Base-by-base conservation (phyloP, 352 stramenopile genomes). In the Pythium sukuiense region DNA sequence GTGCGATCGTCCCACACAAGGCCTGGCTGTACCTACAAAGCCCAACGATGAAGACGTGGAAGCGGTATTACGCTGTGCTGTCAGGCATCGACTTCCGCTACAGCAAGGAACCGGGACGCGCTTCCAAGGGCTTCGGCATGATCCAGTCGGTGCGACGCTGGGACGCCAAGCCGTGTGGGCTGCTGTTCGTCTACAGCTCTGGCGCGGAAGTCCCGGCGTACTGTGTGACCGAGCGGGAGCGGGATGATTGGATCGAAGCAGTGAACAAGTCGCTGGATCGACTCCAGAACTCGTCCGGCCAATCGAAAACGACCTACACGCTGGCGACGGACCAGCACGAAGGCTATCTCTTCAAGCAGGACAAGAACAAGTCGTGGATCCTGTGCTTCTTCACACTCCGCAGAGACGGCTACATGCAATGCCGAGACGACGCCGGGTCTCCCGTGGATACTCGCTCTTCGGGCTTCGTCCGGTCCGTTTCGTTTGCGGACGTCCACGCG, bases 41-140 rank as follows among this genome's bases (percentile, higher is more conserved):
- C 65, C 71, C 70, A n/a, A 81, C 79, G 13, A 79, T 92, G 32
- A 85, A 78, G 58, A 54, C 68, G 59, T 94, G 85, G 85, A 92
- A 91, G 59, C 76, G 76, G 11, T 87, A 88, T 54, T 90, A 85
- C 54, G 85, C 82, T 0, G 80, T 89, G 50, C 68, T 92, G 2
- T 89, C 85, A 0, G 85, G 85, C 0, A 62, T 83, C 3, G 83
- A 94, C 43, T 92, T 94, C 55, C 86, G 87, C 63, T 92, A 87
- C 78, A 85, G 79, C 61, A 79, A 84, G 29, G 83, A 77, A 1
- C 72, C 73, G 1, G 85, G 85, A 0, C 80, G 89, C n/a, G 65
- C 80, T 11, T 84, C 83, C 0, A 89, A 89, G 39, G 80, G 81
- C 7, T 92, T 90, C 46, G 83, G 79, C 27, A 71, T 84, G n/a